Percentiles rank a stretch among this genome's conserved stretches.
Conservation (phyloP, 805 yeast genomes). For the Lipomyces kockii region DNA sequence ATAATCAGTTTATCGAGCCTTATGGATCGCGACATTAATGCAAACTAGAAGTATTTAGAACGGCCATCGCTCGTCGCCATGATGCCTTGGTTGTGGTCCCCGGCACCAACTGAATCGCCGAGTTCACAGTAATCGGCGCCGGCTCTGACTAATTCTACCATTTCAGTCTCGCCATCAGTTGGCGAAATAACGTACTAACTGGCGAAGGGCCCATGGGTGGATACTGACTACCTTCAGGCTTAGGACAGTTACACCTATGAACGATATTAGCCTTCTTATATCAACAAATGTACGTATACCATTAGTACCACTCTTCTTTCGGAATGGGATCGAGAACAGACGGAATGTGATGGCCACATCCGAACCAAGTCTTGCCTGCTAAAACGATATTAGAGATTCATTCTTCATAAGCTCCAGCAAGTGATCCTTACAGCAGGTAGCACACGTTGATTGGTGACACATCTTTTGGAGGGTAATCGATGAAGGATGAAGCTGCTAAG, state of each 20-base stretch:
- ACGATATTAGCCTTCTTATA: background rate
- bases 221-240: conserved; percentile 33
- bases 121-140: too few relatives aligned
- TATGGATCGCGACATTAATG: too few relatives aligned
- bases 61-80: too few relatives aligned
- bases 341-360: conserved; percentile 42
- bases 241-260: conserved; percentile 38
- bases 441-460: conserved; percentile 29
- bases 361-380: conserved; percentile 42
- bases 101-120: too few relatives aligned
- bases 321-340: conserved; percentile 38
- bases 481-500: too few relatives aligned
- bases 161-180: background rate
- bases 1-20: too few relatives aligned
- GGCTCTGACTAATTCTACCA: too few relatives aligned
- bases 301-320: conserved; percentile 37
- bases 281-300: background rate
- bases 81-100: too few relatives aligned
- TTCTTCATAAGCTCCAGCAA: too few relatives aligned
- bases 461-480: conserved; percentile 5
- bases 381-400: background rate
- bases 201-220: conserved; percentile 35
- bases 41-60: too few relatives aligned
- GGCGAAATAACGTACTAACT: too few relatives aligned
- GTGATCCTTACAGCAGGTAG: conserved; percentile 27